Evolutionary conservation across 495 filamentous ascomycete species (phyloP).

Genomic region (Penicillium alfredii): DNA sequence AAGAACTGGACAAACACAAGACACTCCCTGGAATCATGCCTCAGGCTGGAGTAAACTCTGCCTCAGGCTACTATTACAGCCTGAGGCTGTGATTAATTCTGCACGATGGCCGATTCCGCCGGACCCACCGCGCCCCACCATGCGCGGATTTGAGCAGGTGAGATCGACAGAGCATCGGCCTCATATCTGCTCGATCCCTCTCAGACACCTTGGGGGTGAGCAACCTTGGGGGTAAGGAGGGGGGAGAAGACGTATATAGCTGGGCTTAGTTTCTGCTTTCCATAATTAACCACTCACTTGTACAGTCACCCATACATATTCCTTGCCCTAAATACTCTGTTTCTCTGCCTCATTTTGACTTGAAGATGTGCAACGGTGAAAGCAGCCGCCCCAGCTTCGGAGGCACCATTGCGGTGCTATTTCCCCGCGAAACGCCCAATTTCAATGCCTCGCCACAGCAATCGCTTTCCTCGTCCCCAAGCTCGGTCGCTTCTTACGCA

Average conservation of each 20-base stretch:
- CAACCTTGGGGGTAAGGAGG: conserved; percentile 10
- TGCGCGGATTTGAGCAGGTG: conserved; percentile 14
- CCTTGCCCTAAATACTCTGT: not conserved
- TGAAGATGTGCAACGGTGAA: conserved; percentile 22
- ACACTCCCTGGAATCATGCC: too few relatives aligned
- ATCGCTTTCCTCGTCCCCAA: conserved; percentile 28
- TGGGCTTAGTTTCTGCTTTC: not conserved
- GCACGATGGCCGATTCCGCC: too few relatives aligned
- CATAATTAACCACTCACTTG: not conserved
- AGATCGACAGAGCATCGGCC: conserved; percentile 9
- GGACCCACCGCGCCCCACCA: too few relatives aligned
- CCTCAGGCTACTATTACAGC: too few relatives aligned
- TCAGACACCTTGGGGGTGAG: conserved; percentile 13
- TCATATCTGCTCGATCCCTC: conserved; percentile 24
- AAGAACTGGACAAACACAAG: too few relatives aligned
- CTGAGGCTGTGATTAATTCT: too few relatives aligned
- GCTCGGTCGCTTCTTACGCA: conserved; percentile 13
- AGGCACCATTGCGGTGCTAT: conserved; percentile 25
- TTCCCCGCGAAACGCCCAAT: conserved; percentile 15
- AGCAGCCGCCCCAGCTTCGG: conserved; percentile 18
- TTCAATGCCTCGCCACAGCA: conserved; percentile 11
- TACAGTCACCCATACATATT: too few relatives aligned
- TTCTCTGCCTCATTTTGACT: not conserved
- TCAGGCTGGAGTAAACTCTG: too few relatives aligned
- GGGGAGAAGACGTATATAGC: conserved; percentile 1